These are phyloP conservation scores for Cercospora berteroae DNA, from an alignment of 2,329 filamentous ascomycete genomes.

Conservation along the genomic window DNA sequence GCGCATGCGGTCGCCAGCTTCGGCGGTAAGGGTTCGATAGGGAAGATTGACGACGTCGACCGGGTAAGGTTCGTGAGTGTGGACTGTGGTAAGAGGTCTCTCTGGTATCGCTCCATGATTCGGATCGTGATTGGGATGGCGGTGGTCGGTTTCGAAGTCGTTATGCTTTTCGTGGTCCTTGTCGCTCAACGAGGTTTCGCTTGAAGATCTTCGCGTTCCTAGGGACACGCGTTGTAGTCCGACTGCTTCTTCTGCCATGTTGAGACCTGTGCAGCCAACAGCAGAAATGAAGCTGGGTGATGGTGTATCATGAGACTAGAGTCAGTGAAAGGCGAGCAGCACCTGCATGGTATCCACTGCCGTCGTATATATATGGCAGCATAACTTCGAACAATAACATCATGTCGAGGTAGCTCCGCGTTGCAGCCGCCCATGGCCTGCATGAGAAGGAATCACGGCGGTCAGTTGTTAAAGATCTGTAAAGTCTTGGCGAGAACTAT, in stretches of 20 bases:
- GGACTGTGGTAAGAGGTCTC: slow-evolving; percentile 5
- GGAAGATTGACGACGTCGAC: slow-evolving; percentile 27
- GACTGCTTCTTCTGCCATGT: slow-evolving; percentile 11
- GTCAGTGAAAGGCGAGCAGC: not conserved
- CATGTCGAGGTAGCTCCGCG: slow-evolving; percentile 13
- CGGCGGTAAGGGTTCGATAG: slow-evolving; percentile 25
- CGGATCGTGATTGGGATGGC: not conserved
- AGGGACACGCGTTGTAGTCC: not conserved
- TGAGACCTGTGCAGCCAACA: not conserved
- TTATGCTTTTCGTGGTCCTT: slow-evolving; percentile 6
- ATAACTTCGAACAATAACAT: not conserved
- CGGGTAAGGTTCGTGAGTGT: slow-evolving; percentile 11
- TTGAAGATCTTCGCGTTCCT: not conserved
- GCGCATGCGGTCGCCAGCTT: slow-evolving; percentile 26
- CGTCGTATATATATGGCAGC: slow-evolving; percentile 8
- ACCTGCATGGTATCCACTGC: slow-evolving; percentile 1
- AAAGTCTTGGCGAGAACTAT: slow-evolving; percentile 6
- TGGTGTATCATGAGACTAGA: not conserved
- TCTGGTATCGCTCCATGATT: not conserved
- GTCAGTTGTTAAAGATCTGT: slow-evolving; percentile 8
- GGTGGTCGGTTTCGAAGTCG: not conserved
- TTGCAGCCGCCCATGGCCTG: slow-evolving; percentile 16
- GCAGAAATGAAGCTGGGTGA: not conserved
- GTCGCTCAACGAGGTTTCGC: not conserved
- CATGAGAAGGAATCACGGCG: not conserved